These are phyloP conservation scores for Schizosaccharomyces osmophilus DNA, from an alignment of 805 yeast species.

Conservation along the genomic window DNA sequence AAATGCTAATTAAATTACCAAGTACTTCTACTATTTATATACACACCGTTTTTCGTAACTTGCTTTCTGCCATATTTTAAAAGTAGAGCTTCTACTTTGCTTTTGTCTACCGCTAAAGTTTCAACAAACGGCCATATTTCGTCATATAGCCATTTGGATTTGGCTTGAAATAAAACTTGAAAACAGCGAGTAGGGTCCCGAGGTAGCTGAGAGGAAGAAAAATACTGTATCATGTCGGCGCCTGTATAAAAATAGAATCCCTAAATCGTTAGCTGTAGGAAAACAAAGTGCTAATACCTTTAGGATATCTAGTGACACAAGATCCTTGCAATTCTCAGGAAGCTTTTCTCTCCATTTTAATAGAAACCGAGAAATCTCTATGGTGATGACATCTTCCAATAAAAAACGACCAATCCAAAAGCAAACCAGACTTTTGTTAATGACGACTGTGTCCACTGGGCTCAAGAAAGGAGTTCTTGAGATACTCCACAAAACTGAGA, in stretches of 20 bases:
- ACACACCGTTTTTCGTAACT: neutral
- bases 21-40: neutral
- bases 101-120: neutral
- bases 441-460: neutral
- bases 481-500: neutral
- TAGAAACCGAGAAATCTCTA: neutral
- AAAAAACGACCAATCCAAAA: neutral
- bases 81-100: neutral
- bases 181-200: neutral
- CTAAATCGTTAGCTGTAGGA: neutral
- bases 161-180: neutral
- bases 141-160: neutral
- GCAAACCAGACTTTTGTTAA: neutral
- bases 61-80: conserved; percentile 1
- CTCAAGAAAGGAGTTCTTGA: neutral
- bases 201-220: neutral
- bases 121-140: neutral
- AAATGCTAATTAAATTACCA: neutral
- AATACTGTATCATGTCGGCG: neutral
- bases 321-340: neutral
- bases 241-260: neutral
- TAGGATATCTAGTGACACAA: neutral
- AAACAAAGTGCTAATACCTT: neutral
- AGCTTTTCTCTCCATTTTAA: neutral
- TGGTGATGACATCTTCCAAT: neutral